These are phyloP conservation scores for Podospora appendiculata DNA, from an alignment of 495 filamentous ascomycete species.

Conservation along the genomic window DNA sequence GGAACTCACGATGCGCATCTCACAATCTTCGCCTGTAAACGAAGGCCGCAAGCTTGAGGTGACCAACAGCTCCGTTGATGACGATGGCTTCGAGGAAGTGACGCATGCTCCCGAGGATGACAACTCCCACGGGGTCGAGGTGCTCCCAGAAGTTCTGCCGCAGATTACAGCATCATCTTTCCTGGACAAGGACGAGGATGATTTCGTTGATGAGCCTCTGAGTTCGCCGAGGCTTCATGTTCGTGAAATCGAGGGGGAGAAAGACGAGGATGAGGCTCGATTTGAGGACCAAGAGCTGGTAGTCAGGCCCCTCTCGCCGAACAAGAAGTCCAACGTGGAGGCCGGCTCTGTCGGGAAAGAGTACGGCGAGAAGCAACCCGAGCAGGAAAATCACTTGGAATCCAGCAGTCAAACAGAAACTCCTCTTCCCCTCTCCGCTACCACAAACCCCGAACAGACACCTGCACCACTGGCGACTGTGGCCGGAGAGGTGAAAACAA, in stretches of 20 bases:
- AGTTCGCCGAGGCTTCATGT: constrained; percentile 47
- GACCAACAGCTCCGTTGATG: constrained; percentile 65
- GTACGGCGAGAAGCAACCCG: background rate
- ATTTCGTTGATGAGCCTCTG: constrained; percentile 65
- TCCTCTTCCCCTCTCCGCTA: background rate
- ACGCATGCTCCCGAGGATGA: constrained; percentile 62
- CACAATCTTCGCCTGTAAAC: constrained; percentile 38
- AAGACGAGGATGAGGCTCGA: constrained; percentile 10
- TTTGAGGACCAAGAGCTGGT: constrained; percentile 38
- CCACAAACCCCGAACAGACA: constrained; percentile 2
- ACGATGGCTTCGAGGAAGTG: constrained; percentile 94
- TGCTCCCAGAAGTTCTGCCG: constrained; percentile 37
- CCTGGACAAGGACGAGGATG: constrained; percentile 51
- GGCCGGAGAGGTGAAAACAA: constrained; percentile 3
- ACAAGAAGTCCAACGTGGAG: constrained; percentile 22
- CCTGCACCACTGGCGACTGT: constrained; percentile 1
- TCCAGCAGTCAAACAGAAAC: constrained; percentile 1
- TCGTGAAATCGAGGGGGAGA: constrained; percentile 26
- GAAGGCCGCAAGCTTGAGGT: constrained; percentile 55
- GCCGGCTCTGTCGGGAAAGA: background rate
- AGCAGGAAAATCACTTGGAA: constrained; percentile 1
- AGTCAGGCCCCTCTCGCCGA: constrained; percentile 43
- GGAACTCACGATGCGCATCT: constrained; percentile 39
- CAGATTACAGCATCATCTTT: constrained; percentile 27
- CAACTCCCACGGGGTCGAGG: constrained; percentile 40